Evolutionary conservation across 805 yeast genomes (phyloP), one percentile per base, ranked within the genome.

Genomic region (Wickerhamiella siamensis): DNA sequence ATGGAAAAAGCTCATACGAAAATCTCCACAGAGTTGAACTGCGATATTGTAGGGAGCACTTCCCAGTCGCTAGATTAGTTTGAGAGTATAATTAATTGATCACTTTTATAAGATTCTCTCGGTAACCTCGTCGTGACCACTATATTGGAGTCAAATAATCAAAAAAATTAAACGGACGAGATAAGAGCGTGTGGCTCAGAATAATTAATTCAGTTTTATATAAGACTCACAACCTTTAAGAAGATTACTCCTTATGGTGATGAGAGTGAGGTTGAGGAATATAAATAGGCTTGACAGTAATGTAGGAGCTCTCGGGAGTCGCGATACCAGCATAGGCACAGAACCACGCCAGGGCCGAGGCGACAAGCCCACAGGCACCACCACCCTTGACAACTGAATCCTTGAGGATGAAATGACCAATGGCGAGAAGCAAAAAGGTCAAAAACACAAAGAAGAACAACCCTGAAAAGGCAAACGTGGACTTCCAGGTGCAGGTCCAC

Each of bases 1-100:
- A 58, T 88, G 96, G 95, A 80, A 80, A 55, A 88, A 87, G 61
- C 54, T 86, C 4, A 61, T 24, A 12, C 29, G 29, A 8, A 24
- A 24, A 24, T 8, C 29, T 8, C 29, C 12, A 12, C 29, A n/a
- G n/a, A n/a, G n/a, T n/a, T n/a, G n/a, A n/a, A n/a, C n/a, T n/a
- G n/a, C n/a, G n/a, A n/a, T n/a, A n/a, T n/a, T n/a, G n/a, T n/a
- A n/a, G n/a, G n/a, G n/a, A n/a, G n/a, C n/a, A n/a, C n/a, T n/a
- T n/a, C n/a, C n/a, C n/a, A n/a, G n/a, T n/a, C n/a, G n/a, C n/a
- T n/a, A n/a, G n/a, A n/a, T n/a, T n/a, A n/a, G n/a, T n/a, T n/a
- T n/a, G n/a, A n/a, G n/a, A n/a, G n/a, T n/a, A n/a, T n/a, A n/a
- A n/a, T n/a, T n/a, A n/a, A n/a, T n/a, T n/a, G n/a, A n/a, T n/a